Base-by-base conservation (phyloP, 192 early-diverging fungal genomes). In the Linnemannia schmuckeri region DNA sequence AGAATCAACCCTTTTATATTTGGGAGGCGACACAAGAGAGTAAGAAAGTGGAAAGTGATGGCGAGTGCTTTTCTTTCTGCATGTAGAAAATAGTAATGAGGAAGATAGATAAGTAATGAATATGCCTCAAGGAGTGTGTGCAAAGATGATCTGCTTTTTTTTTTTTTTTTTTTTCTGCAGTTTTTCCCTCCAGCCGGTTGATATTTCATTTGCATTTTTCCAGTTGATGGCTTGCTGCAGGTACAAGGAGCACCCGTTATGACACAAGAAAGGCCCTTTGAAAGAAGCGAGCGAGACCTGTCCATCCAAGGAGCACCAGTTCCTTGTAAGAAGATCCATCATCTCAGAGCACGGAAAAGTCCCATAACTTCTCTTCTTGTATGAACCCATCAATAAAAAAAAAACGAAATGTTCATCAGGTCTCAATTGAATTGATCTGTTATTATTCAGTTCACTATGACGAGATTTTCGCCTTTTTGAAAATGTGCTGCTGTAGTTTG, bases 401-500 rank as follows among this genome's bases (percentile, higher is more conserved):
- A 52, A 18, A 20, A 52, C 18, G 33, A 66, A 13, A 63, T 63
- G 57, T 63, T 27, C 12, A 66, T 66, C 61, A 66, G 61, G 61
- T 66, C 27, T 66, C 30, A 13, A 66, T 33, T 66, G 27, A 66
- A 66, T 66, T 12, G 61, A 66, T 33, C 30, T 35, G 10, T 15
- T 10, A 12, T 66, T 33, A 33, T 15, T 12, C 6, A 12, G 3
- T 27, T 66, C 4, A 12, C n/a, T n/a, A 66, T 66, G 61, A 66
- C 61, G 61, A 66, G 3, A 13, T 66, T 66, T 66, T 66, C 61
- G 61, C 61, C 61, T 66, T 66, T 66, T 66, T 66, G 61, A 66
- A 66, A 66, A 63, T 13, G 24, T 10, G 27, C 10, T 63, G 18
- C 13, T 18, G 18, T 15, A 12, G 8, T 4, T 33, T 24, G 30